phyloP scores from a whole-genome alignment of 768 basidiomycete genomes.

The Tylopilus subfusipes region DNA sequence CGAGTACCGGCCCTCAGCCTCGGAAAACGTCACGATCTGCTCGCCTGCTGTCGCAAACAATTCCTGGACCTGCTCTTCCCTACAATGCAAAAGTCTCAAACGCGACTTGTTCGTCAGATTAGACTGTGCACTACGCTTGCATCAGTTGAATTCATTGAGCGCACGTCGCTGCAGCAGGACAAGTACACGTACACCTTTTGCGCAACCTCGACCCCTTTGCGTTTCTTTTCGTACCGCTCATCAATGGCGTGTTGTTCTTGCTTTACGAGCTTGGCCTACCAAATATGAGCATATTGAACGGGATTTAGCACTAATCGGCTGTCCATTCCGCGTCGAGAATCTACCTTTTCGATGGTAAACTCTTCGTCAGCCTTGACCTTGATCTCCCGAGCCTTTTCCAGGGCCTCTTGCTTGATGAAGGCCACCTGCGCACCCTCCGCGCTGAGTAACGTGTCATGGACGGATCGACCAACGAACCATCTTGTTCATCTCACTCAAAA shows the following conservation, averaged over 20 bases:
- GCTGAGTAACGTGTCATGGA: conserved; percentile 1
- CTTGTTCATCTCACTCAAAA: conserved; percentile 96
- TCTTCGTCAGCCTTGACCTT: conserved; percentile 98
- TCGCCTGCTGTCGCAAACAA: conserved; percentile 75
- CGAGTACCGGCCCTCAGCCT: conserved; percentile 66
- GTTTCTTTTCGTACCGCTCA: conserved; percentile 91
- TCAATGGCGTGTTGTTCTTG: conserved; percentile 96
- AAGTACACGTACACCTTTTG: conserved; percentile 83
- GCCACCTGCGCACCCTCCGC: conserved; percentile 58
- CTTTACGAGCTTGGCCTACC: conserved; percentile 92
- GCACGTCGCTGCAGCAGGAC: not conserved
- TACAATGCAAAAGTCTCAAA: conserved; percentile 80
- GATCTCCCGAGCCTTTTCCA: conserved; percentile 97
- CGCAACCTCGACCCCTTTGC: conserved; percentile 87
- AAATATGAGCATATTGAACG: not conserved
- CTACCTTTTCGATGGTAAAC: conserved; percentile 96
- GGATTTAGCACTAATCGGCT: not conserved
- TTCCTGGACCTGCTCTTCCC: conserved; percentile 89
- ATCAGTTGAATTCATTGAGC: conserved; percentile 6
- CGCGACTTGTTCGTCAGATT: conserved; percentile 96
- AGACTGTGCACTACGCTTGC: conserved; percentile 72
- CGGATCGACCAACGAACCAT: conserved; percentile 59
- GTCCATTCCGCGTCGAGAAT: not conserved
- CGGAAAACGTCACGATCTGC: conserved; percentile 57
- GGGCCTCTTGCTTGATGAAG: conserved; percentile 98